Base-by-base conservation (phyloP, 495 filamentous ascomycete genomes). In the Hyaloscypha variabilis region DNA sequence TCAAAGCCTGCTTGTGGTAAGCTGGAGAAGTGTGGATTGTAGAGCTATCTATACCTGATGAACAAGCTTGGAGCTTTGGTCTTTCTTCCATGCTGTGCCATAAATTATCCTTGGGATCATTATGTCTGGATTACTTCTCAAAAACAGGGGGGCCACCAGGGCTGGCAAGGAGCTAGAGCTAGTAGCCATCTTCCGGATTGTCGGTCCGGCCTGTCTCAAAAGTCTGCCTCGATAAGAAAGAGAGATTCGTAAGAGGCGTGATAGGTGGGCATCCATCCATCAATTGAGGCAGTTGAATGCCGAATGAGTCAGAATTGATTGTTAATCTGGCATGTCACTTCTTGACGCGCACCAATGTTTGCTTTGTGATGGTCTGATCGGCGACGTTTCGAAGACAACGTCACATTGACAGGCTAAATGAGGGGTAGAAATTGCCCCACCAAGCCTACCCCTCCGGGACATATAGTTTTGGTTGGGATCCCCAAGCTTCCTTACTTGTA, bases 21-120 rank as follows among this genome's bases (percentile, higher is more conserved):
- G 39, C 39, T 46, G 14, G 39, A 46, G 39, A 46, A 8, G 19
- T 46, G 39, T 19, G 14, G 11, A 46, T 46, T 17, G 39, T 19
- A 17, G 17, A 17, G 13, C 13, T 19, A 46, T 34, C 31, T 4
- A 17, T 46, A 4, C 39, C 39, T 46, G 6, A 17, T 46, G 39
- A 28, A 94, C 90, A 1, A 93, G 81, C 39, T 86, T 81, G 23
- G 83, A 80, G 1, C 89, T 92, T 29, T 75, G 76, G 3, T 88
- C 87, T 73, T 91, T 90, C 77, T 94, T 94, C 92, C 91, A 94
- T n/a, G 92, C 92, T 8, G 91, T 94, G 51, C 91, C 92, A 71
- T 96, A 96, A 62, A 95, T 74, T 65, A 93, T 81, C 63, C 79
- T 77, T 8, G 88, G 89, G 69, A 84, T 81, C 36, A 69, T 68